phyloP scores from a whole-genome alignment of 2,329 filamentous ascomycete genomes.

The Tolypocladium ovalisporum region DNA sequence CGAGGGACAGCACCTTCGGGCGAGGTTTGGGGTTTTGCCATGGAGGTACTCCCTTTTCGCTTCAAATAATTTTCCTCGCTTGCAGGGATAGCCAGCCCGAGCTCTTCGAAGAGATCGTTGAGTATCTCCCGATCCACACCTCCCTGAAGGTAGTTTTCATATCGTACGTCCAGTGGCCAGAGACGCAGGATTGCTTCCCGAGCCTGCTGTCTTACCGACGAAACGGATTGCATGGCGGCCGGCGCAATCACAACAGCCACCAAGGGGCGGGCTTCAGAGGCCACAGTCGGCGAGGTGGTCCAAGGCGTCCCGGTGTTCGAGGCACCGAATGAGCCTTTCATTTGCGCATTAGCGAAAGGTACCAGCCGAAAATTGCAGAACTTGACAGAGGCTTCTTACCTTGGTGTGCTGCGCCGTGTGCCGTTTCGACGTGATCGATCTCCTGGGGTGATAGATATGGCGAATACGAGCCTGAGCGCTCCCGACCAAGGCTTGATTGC shows the following conservation, averaged over 20 bases:
- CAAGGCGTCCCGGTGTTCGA: neutral
- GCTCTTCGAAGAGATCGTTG: constrained; percentile 53
- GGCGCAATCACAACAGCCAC: neutral
- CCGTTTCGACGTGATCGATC: constrained; percentile 15
- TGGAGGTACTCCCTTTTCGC: neutral
- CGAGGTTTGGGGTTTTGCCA: neutral
- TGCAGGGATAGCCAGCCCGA: constrained; percentile 43
- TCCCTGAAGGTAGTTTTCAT: constrained; percentile 61
- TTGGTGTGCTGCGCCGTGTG: neutral
- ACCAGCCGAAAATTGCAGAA: neutral
- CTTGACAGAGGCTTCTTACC: constrained; percentile 4
- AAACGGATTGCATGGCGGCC: constrained; percentile 2
- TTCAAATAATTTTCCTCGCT: neutral
- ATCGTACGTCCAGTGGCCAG: constrained; percentile 57
- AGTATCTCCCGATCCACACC: constrained; percentile 57
- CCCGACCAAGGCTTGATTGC: constrained; percentile 14
- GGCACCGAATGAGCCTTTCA: neutral
- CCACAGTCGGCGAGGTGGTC: neutral
- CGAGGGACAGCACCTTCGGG: neutral
- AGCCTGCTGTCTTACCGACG: constrained; percentile 44
- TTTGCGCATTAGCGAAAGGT: neutral
- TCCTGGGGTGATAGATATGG: constrained; percentile 40
- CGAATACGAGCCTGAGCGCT: constrained; percentile 41
- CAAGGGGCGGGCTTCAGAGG: neutral
- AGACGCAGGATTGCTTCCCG: constrained; percentile 57